Conservation (phyloP, 2,329 filamentous ascomycete genomes). For the Alternaria longipes region DNA sequence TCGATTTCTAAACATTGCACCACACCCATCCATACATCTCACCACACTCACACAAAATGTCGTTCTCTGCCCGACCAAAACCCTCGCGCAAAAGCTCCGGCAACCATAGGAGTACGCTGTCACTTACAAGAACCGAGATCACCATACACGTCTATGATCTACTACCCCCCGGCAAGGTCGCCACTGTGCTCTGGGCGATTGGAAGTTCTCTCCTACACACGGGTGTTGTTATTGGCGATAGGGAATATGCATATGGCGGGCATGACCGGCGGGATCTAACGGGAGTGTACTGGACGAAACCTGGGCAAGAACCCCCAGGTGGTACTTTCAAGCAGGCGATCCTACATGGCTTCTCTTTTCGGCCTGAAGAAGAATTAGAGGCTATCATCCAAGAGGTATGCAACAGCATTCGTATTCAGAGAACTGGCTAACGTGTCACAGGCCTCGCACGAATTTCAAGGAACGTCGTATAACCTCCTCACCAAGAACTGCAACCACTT, state of each 20-base stretch:
- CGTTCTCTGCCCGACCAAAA: constrained; percentile 44
- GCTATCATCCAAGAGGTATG: constrained; percentile 67
- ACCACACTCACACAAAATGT: constrained; percentile 28
- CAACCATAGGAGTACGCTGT: constrained; percentile 71
- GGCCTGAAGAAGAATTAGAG: constrained; percentile 74
- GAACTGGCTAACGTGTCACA: constrained; percentile 32
- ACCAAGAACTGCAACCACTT: constrained; percentile 92
- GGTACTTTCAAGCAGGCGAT: constrained; percentile 79
- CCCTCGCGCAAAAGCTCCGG: constrained; percentile 54
- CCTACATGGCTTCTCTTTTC: constrained; percentile 80
- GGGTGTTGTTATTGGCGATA: constrained; percentile 80
- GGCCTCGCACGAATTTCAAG: constrained; percentile 77
- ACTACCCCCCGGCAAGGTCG: constrained; percentile 77
- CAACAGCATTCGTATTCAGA: neutral
- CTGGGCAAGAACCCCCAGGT: constrained; percentile 75
- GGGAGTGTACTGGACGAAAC: constrained; percentile 84
- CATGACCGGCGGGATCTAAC: constrained; percentile 76
- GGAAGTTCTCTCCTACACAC: constrained; percentile 83
- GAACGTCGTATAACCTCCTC: constrained; percentile 80
- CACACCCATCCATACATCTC: constrained; percentile 1
- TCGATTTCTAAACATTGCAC: constrained; percentile 10
- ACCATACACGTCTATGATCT: constrained; percentile 82
- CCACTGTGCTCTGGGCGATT: constrained; percentile 79
- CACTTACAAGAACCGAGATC: constrained; percentile 76
- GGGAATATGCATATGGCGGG: constrained; percentile 86